These are phyloP conservation scores for Ophiostoma tasmaniense DNA, from an alignment of 2,329 filamentous ascomycete species.

Conservation along the genomic window DNA sequence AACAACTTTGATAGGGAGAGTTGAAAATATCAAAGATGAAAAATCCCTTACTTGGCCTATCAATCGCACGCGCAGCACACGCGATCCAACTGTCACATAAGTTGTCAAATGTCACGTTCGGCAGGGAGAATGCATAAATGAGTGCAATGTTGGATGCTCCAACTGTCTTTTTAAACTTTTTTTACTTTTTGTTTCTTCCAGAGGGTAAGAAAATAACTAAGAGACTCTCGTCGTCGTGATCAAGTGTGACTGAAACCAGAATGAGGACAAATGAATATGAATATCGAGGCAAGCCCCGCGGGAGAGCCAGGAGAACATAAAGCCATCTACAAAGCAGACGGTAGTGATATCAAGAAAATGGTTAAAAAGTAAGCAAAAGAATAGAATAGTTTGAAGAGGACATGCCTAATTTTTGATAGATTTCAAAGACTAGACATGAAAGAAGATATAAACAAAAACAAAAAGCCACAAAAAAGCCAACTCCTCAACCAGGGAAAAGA, in stretches of 20 bases:
- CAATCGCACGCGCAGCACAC: neutral
- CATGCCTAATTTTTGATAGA: neutral
- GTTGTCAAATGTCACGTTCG: neutral
- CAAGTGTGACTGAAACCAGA: neutral
- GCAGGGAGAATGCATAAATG: slow-evolving; percentile 5
- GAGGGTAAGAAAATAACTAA: neutral
- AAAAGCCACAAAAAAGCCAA: slow-evolving; percentile 6
- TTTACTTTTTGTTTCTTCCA: neutral
- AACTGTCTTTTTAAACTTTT: slow-evolving; percentile 12
- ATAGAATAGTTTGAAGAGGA: neutral
- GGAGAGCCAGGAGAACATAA: neutral
- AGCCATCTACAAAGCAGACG: neutral
- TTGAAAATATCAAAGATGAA: neutral
- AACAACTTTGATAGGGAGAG: too few relatives aligned
- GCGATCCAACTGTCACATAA: neutral
- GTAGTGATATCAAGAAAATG: slow-evolving; percentile 4
- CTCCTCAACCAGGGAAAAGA: slow-evolving; percentile 13
- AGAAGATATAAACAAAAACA: neutral
- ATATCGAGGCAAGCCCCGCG: neutral
- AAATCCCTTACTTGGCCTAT: neutral
- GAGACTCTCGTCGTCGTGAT: neutral
- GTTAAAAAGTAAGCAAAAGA: neutral
- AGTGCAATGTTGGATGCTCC: slow-evolving; percentile 21
- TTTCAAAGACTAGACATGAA: neutral
- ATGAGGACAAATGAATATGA: neutral